phyloP scores from a whole-genome alignment of 805 yeast species.

The Candida verbasci region DNA sequence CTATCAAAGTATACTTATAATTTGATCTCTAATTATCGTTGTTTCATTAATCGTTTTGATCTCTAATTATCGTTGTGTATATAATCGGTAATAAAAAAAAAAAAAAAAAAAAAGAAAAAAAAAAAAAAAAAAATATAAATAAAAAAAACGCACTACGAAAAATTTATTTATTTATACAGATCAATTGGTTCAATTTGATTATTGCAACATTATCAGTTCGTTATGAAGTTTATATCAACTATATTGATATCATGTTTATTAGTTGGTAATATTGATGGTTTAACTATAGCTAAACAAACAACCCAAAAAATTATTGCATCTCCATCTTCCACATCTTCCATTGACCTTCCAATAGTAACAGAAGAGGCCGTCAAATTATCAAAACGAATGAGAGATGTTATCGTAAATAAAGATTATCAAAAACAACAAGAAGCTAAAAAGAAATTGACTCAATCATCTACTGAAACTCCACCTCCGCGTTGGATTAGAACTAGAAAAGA shows the following conservation, averaged over 20 bases:
- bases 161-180: too few relatives aligned
- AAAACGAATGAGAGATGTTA: conserved; percentile 22
- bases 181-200: too few relatives aligned
- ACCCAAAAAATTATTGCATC: neutral
- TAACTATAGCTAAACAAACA: conserved; percentile 2
- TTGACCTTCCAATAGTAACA: neutral
- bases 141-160: conserved; percentile 1
- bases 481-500: conserved; percentile 73
- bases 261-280: neutral
- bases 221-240: conserved; percentile 6
- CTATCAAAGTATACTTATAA: too few relatives aligned
- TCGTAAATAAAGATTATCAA: conserved; percentile 26
- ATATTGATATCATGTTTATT: conserved; percentile 1
- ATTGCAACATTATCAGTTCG: too few relatives aligned
- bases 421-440: conserved; percentile 18
- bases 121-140: neutral
- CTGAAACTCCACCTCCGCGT: conserved; percentile 25
- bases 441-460: conserved; percentile 7
- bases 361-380: neutral
- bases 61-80: too few relatives aligned
- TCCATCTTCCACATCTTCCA: neutral
- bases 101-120: neutral
- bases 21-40: too few relatives aligned
- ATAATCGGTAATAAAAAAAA: conserved; percentile 3
- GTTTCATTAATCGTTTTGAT: too few relatives aligned